phyloP scores from a whole-genome alignment of 2,329 filamentous ascomycete species.

The Pestalotiopsis sp. region DNA sequence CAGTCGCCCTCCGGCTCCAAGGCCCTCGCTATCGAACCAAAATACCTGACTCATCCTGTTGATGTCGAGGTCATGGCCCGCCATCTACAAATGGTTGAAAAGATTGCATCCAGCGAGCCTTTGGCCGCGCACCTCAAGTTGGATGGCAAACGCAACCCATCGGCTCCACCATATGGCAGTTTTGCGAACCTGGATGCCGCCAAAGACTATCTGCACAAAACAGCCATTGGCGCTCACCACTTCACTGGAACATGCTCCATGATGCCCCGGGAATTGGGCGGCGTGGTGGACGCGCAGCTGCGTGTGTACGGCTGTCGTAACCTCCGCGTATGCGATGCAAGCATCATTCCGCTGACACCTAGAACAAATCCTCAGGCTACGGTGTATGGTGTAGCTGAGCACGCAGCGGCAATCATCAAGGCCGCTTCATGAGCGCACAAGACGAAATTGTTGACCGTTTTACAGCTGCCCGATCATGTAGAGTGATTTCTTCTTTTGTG shows the following conservation, averaged over 20 bases:
- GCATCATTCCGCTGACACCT: neutral
- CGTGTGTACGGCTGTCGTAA: neutral
- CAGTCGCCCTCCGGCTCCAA: too few relatives aligned
- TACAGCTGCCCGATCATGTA: neutral
- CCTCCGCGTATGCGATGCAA: neutral
- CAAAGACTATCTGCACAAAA: neutral
- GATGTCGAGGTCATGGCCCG: too few relatives aligned
- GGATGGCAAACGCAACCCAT: neutral
- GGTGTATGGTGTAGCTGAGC: neutral
- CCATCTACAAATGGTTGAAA: too few relatives aligned
- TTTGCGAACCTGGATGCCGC: neutral
- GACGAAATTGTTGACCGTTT: neutral
- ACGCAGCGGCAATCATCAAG: neutral
- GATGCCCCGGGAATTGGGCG: neutral
- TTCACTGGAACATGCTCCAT: conserved; percentile 6
- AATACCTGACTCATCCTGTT: too few relatives aligned
- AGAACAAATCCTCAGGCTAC: neutral
- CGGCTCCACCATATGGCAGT: neutral
- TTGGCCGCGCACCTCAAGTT: neutral
- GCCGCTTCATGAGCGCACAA: neutral
- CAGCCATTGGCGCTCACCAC: neutral
- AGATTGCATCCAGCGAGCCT: too few relatives aligned
- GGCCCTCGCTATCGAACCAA: too few relatives aligned
- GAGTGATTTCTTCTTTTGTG: neutral
- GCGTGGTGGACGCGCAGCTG: neutral